Evolutionary conservation across 2,329 filamentous ascomycete genomes (phyloP).

Genomic region (Alternaria gansuensis): DNA sequence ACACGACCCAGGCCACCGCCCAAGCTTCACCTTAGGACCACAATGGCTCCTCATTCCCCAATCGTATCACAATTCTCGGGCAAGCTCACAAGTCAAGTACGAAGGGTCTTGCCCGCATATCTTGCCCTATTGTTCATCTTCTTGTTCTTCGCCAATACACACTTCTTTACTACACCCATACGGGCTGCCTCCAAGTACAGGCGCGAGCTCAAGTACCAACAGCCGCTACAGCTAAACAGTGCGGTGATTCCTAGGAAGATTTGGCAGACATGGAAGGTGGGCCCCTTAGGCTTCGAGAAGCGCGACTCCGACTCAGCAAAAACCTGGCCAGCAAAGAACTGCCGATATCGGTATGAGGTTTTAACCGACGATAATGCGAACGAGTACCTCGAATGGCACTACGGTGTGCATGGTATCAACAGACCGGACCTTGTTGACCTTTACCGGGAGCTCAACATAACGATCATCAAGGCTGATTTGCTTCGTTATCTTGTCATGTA

Average conservation of each 20-base stretch:
- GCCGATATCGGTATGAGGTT: constrained; percentile 72
- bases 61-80: constrained; percentile 47
- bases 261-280: constrained; percentile 80
- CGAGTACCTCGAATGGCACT: constrained; percentile 73
- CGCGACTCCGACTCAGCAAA: constrained; percentile 68
- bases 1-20: constrained; percentile 44
- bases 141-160: constrained; percentile 46
- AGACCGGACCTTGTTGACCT: constrained; percentile 62
- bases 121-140: constrained; percentile 43
- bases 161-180: constrained; percentile 48
- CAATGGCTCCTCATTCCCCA: constrained; percentile 47
- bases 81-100: constrained; percentile 47
- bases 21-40: constrained; percentile 46
- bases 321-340: constrained; percentile 73
- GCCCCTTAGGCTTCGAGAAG: constrained; percentile 71
- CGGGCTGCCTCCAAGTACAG: constrained; percentile 47
- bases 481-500: constrained; percentile 74
- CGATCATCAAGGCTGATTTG: constrained; percentile 73
- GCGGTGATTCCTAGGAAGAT: constrained; percentile 70
- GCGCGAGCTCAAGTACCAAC: constrained; percentile 48
- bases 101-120: constrained; percentile 48
- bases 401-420: constrained; percentile 70
- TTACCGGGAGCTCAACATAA: constrained; percentile 55
- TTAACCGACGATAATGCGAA: constrained; percentile 74
- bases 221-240: constrained; percentile 38